Evolutionary conservation across 331 rosid species (phyloP).

Genomic region (Prunus yedoensis): DNA sequence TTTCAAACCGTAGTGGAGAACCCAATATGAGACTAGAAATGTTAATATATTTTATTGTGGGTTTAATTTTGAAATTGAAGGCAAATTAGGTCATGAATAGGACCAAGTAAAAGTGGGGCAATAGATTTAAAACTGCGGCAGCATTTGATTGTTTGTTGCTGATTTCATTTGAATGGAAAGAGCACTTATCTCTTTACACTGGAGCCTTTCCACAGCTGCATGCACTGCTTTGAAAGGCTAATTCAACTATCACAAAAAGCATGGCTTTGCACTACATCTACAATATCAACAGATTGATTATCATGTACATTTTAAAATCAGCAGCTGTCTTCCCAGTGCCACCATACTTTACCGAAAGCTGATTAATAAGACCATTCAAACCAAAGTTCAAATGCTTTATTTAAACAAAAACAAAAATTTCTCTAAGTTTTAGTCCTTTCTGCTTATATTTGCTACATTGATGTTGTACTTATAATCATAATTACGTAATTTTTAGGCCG

Average conservation of each 20-base stretch:
- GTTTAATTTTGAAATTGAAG: background rate
- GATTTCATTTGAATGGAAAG: slow-evolving; percentile 25
- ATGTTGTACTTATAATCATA: no score
- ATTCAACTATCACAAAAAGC: slow-evolving; percentile 46
- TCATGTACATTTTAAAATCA: background rate
- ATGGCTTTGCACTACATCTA: background rate
- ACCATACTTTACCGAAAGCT: slow-evolving; percentile 6
- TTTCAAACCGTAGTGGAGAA: slow-evolving; percentile 27
- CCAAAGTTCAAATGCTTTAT: background rate
- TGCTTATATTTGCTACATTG: background rate
- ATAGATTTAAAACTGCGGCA: slow-evolving; percentile 8
- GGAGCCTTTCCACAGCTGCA: slow-evolving; percentile 17
- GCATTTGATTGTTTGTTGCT: slow-evolving; percentile 1
- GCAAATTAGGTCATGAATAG: slow-evolving; percentile 55
- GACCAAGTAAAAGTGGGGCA: slow-evolving; percentile 26
- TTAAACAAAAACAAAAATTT: background rate
- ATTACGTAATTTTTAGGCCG: no score
- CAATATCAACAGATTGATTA: slow-evolving; percentile 3
- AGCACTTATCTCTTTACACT: slow-evolving; percentile 45
- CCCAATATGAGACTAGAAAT: slow-evolving; percentile 20
- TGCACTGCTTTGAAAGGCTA: slow-evolving; percentile 41
- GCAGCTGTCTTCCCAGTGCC: background rate
- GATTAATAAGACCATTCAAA: background rate
- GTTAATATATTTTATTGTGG: background rate
- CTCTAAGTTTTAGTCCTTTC: background rate